These are phyloP conservation scores for Colletotrichum zoysiae DNA, from an alignment of 2,329 filamentous ascomycete species.

Conservation along the genomic window DNA sequence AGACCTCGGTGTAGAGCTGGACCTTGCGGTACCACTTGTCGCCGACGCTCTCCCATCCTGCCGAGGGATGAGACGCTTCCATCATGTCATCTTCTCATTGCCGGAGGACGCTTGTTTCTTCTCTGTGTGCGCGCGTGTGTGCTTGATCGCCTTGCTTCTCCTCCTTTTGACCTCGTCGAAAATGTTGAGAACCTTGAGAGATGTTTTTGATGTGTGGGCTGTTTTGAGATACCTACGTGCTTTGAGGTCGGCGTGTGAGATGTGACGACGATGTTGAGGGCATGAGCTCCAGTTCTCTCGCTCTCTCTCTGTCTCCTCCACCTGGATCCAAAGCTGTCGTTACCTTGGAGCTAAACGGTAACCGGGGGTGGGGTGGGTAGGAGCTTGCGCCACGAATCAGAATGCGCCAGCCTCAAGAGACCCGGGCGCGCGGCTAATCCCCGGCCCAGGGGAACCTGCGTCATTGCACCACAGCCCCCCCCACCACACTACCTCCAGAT, in stretches of 20 bases:
- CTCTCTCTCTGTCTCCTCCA: not conserved
- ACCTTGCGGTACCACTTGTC: conserved; percentile 96
- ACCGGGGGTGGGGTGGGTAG: not conserved
- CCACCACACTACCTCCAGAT: conserved; percentile 5
- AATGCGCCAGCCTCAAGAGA: conserved; percentile 18
- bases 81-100: conserved; percentile 56
- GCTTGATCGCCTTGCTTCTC: not conserved
- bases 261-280: conserved; percentile 11
- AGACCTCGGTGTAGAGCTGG: conserved; percentile 91
- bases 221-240: not conserved
- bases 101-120: not conserved
- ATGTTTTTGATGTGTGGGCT: no score
- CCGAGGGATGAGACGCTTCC: conserved; percentile 76
- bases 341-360: conserved; percentile 14
- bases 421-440: conserved; percentile 31
- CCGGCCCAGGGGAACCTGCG: conserved; percentile 27
- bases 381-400: conserved; percentile 38
- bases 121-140: not conserved
- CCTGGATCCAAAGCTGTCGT: conserved; percentile 14
- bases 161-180: not conserved
- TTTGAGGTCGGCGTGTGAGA: conserved; percentile 11
- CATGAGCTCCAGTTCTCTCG: conserved; percentile 13
- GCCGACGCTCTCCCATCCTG: conserved; percentile 94
- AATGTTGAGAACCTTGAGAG: not conserved
- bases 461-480: conserved; percentile 20